Evolutionary conservation across 768 basidiomycete species (phyloP).

Genomic region (Macrocybe gigantea): DNA sequence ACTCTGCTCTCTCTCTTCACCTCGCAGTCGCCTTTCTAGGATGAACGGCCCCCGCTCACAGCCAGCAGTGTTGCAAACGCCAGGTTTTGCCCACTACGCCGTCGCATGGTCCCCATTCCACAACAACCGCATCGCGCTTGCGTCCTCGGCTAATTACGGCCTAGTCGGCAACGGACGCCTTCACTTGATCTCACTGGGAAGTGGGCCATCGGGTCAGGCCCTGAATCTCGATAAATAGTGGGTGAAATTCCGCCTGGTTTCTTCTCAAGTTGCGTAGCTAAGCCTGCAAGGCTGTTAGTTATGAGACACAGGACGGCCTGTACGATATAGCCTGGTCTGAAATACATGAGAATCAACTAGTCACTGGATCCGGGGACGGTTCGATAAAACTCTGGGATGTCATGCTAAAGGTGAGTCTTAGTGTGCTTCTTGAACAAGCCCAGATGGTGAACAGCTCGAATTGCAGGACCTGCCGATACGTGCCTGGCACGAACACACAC

Average conservation of each 20-base stretch:
- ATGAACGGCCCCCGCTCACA: conserved; percentile 31
- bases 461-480: conserved; percentile 81
- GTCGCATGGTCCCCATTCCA: conserved; percentile 86
- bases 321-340: conserved; percentile 96
- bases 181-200: conserved; percentile 52
- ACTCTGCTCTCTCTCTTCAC: conserved; percentile 1
- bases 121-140: conserved; percentile 65
- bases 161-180: conserved; percentile 94
- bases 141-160: conserved; percentile 89
- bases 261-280: conserved; percentile 7
- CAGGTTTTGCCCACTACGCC: conserved; percentile 80
- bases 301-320: conserved; percentile 84
- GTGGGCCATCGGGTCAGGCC: conserved; percentile 38
- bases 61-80: conserved; percentile 58
- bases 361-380: conserved; percentile 86
- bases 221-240: conserved; percentile 65
- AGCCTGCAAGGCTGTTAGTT: conserved; percentile 42
- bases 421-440: background rate
- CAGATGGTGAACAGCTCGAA: conserved; percentile 11
- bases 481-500: conserved; percentile 91
- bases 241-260: conserved; percentile 21
- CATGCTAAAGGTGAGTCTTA: conserved; percentile 62
- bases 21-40: conserved; percentile 3
- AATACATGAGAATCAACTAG: conserved; percentile 88
- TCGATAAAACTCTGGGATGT: conserved; percentile 89